A percentile compares a stretch with the other conserved stretches of the same genome.
These are phyloP conservation scores for Gentiana macrophylla DNA, from an alignment of 257 asterid species.

Conservation along the genomic window DNA sequence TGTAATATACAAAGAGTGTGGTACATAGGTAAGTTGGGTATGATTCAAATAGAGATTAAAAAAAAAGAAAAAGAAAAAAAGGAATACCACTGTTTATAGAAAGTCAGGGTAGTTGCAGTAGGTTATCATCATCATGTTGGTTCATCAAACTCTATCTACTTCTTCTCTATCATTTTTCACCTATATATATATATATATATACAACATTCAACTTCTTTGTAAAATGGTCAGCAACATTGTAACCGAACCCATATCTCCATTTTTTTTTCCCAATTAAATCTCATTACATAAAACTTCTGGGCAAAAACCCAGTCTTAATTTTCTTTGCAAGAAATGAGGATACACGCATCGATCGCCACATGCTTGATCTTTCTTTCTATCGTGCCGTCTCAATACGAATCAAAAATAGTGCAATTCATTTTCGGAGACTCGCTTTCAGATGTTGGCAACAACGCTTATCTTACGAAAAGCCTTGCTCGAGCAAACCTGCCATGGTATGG, in stretches of 20 bases:
- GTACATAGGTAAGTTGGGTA: neutral
- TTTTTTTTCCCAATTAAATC: slow-evolving; percentile 2
- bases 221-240: slow-evolving; percentile 3
- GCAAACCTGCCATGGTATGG: slow-evolving; percentile 90
- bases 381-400: slow-evolving; percentile 22
- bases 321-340: slow-evolving; percentile 10
- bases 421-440: slow-evolving; percentile 92
- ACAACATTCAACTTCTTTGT: slow-evolving; percentile 11
- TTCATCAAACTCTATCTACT: slow-evolving; percentile 53
- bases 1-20: neutral
- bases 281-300: neutral
- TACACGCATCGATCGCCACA: slow-evolving; percentile 2
- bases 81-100: neutral
- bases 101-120: slow-evolving; percentile 34
- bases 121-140: slow-evolving; percentile 48
- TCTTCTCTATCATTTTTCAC: slow-evolving; percentile 1
- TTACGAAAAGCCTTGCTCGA: slow-evolving; percentile 65
- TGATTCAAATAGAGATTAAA: neutral
- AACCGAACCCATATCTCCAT: neutral
- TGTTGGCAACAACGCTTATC: slow-evolving; percentile 70
- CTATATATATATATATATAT: neutral
- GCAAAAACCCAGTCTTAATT: neutral
- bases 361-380: slow-evolving; percentile 5
- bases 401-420: slow-evolving; percentile 79
- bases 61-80: too few relatives aligned